Base-by-base conservation (phyloP, 495 filamentous ascomycete species). In the Hypoxylon subgilvum region DNA sequence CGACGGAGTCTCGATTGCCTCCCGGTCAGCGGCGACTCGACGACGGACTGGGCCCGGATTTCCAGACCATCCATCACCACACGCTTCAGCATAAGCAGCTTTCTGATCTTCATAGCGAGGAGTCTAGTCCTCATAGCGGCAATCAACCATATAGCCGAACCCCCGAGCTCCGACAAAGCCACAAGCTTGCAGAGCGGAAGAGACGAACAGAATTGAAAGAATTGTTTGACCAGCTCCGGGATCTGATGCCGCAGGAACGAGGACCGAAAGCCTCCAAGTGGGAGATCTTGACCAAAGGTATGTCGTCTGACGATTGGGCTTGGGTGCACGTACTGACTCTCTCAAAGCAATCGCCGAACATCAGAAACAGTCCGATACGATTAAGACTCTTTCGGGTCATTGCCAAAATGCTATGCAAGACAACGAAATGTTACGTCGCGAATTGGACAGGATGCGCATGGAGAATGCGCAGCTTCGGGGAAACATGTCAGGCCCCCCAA, bases 201-300 rank as follows among this genome's bases (percentile, higher is more conserved):
- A 87, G 94, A 12, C 84, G 94, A 27, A 96, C 91, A 41, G 94
- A 99, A 70, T 97, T 99, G 94, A 99, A 99, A 72, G 88, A 92
- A 67, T 80, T 97, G 5, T 97, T 97, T 69, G 94, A 99, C 58
- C 82, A 87, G 38, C 74, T 99, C 18, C 85, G 92, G 30, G 80
- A 86, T 45, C 81, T 91, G 32, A 85, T 97, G 57, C 93, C 93
- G 4, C 86, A 91, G 49, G 89, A 88, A 53, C 85, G 92, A 43
- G 93, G 92, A 14, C 88, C 89, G 36, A 99, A 97, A 68, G 92
- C 93, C 2, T 96, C 92, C 67, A 99, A 99, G 73, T 99, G 95
- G 95, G 94, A 99, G 66, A 96, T 96, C 27, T 72, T 99, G n/a
- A 95, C 90, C 7, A 92, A 93, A 82, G 90, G 92, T 96, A 79